Evolutionary conservation across 805 yeast genomes (phyloP).

Genomic region (Zygosaccharomyces rouxii): DNA sequence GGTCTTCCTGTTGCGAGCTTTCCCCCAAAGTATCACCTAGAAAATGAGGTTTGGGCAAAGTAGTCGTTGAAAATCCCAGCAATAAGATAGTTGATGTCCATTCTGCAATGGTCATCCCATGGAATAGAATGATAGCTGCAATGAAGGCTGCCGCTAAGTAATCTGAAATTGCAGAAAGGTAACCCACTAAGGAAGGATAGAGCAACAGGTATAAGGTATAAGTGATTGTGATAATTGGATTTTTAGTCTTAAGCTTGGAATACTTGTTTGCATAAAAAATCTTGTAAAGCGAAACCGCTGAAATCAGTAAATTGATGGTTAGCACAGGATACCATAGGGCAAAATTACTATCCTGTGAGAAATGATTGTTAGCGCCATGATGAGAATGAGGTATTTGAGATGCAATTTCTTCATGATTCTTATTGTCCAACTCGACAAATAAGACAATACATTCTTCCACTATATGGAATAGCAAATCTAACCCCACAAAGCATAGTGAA

Average conservation of each 20-base stretch:
- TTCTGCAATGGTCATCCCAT: slow-evolving; percentile 34
- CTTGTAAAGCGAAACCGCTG: slow-evolving; percentile 25
- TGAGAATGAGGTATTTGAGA: slow-evolving; percentile 35
- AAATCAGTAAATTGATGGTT: slow-evolving; percentile 18
- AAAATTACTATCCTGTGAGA: slow-evolving; percentile 12
- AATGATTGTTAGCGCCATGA: slow-evolving; percentile 15
- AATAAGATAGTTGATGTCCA: slow-evolving; percentile 35
- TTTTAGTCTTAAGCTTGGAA: slow-evolving; percentile 32
- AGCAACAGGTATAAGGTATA: slow-evolving; percentile 29
- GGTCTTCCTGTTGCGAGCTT: slow-evolving; percentile 1
- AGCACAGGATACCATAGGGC: slow-evolving; percentile 28
- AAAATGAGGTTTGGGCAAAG: slow-evolving; percentile 23
- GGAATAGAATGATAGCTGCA: slow-evolving; percentile 28
- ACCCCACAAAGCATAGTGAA: slow-evolving; percentile 83
- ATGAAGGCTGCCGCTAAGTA: slow-evolving; percentile 28
- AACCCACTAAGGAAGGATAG: slow-evolving; percentile 24
- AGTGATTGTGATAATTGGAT: slow-evolving; percentile 32
- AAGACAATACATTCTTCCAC: slow-evolving; percentile 62
- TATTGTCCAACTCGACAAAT: slow-evolving; percentile 30
- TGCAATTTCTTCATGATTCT: slow-evolving; percentile 32
- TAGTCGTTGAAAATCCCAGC: slow-evolving; percentile 34
- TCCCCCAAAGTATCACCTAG: slow-evolving; percentile 14
- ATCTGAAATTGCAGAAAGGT: slow-evolving; percentile 25
- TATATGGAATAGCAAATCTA: slow-evolving; percentile 83
- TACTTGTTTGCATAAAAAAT: slow-evolving; percentile 28